Conservation (phyloP, 2,329 filamentous ascomycete genomes). For the Dactylellina cionopaga region DNA sequence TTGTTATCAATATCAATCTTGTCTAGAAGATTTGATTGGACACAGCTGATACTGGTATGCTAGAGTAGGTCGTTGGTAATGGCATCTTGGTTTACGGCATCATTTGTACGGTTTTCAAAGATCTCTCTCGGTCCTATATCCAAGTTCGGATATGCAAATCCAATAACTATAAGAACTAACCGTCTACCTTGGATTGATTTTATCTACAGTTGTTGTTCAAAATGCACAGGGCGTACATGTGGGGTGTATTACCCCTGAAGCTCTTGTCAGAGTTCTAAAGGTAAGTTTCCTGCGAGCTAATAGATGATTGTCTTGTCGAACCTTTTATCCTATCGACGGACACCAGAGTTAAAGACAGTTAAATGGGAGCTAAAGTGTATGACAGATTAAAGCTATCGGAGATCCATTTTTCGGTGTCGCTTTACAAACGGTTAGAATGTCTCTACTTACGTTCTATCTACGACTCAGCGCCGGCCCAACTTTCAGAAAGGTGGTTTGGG, state of each 20-base stretch:
- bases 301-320: background rate
- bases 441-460: conserved; percentile 35
- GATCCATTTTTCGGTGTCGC: conserved; percentile 23
- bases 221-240: conserved; percentile 3
- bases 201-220: background rate
- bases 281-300: background rate
- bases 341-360: no score
- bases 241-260: conserved; percentile 15
- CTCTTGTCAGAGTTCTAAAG: background rate
- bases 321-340: no score
- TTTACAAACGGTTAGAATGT: conserved; percentile 19
- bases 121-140: background rate
- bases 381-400: conserved; percentile 22
- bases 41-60: background rate
- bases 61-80: background rate
- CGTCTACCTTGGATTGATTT: background rate
- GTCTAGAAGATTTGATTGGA: no score
- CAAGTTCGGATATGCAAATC: background rate
- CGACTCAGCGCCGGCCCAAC: conserved; percentile 24
- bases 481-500: conserved; percentile 20
- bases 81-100: background rate
- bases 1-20: background rate
- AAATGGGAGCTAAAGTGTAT: no score
- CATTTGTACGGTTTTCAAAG: background rate
- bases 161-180: background rate